A percentile compares a stretch with the other conserved stretches of the same genome.
Conservation (phyloP, 1,139 yeast genomes). For the Pichia sp. region DNA sequence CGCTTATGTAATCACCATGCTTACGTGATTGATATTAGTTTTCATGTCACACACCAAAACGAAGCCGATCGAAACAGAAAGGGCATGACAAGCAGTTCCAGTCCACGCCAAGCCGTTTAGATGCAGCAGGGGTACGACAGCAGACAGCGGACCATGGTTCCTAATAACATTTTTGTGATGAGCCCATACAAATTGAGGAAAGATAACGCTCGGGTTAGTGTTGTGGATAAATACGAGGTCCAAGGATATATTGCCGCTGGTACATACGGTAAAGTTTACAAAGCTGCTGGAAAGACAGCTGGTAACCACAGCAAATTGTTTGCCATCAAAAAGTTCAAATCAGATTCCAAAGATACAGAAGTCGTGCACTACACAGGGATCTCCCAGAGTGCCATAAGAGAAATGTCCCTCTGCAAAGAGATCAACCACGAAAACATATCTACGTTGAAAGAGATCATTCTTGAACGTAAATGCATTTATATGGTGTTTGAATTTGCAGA, state of each 20-base stretch:
- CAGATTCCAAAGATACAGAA: slow-evolving; percentile 86
- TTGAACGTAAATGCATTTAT: slow-evolving; percentile 85
- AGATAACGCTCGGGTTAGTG: slow-evolving; percentile 62
- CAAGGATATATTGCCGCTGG: slow-evolving; percentile 98
- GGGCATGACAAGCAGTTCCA: too few relatives aligned
- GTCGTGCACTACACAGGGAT: slow-evolving; percentile 87
- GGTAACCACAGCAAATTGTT: slow-evolving; percentile 25
- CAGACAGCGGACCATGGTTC: too few relatives aligned
- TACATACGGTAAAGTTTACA: slow-evolving; percentile 94
- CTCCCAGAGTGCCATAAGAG: slow-evolving; percentile 93
- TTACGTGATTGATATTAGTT: too few relatives aligned
- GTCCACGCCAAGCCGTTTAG: too few relatives aligned
- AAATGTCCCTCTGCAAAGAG: slow-evolving; percentile 92
- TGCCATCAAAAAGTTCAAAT: slow-evolving; percentile 95
- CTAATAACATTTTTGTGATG: slow-evolving; percentile 43
- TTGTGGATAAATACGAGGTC: slow-evolving; percentile 74
- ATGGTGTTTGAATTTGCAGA: slow-evolving; percentile 96
- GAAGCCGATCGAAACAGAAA: too few relatives aligned
- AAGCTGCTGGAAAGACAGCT: slow-evolving; percentile 45
- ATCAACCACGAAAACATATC: slow-evolving; percentile 73
- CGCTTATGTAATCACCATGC: too few relatives aligned
- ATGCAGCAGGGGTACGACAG: too few relatives aligned
- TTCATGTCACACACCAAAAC: too few relatives aligned
- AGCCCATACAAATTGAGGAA: slow-evolving; percentile 69
- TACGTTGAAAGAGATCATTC: slow-evolving; percentile 70